Base-by-base conservation (phyloP, 2,329 filamentous ascomycete genomes). In the Neocatenulostroma microsporum region DNA sequence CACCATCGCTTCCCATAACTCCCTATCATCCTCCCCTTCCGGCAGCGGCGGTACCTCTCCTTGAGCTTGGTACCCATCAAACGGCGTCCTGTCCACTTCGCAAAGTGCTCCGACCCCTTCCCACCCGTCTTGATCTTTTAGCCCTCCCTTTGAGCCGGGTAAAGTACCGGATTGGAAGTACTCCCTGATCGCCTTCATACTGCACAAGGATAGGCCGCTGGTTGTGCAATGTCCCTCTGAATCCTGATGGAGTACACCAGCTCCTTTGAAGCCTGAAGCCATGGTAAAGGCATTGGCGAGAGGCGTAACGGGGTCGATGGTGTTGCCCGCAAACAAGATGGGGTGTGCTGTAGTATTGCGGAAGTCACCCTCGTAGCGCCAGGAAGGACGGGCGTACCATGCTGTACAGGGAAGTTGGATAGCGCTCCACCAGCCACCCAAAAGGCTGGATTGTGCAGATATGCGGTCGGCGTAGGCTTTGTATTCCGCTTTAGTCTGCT, bases 281-380 rank as follows among this genome's bases (percentile, higher is more conserved):
- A 66, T 64, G 63, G 56, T 55, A 14, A 67, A 57, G 1, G 67
- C 71, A 27, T 66, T 65, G 28, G 50, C 46, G 4, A 78, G 54
- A 3, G 75, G 74, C 0, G 74, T 79, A 1, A 80, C 72, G 0
- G 77, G 76, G 39, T 80, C 76, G 11, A 70, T 63, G 0, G 68
- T 71, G 48, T 73, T 78, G 23, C 68, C 70, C 10, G 78, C 57
- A 49, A 76, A 73, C 5, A 80, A 62, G 21, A 80, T 60, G 0
- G 76, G 76, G 44, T 73, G 66, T 5, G 64, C 60, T 5, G 69
- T 74, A 17, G 65, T 59, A 41, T 47, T 57, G 14, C 24, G 42
- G 37, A 53, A 45, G 30, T 46, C 27, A n/a, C 48, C 49, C 12
- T 40, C 33, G 26, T 47, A 53, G 7, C 41, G 35, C 47, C 44